phyloP scores from a whole-genome alignment of 495 filamentous ascomycete species.

The Aspergillus steynii region DNA sequence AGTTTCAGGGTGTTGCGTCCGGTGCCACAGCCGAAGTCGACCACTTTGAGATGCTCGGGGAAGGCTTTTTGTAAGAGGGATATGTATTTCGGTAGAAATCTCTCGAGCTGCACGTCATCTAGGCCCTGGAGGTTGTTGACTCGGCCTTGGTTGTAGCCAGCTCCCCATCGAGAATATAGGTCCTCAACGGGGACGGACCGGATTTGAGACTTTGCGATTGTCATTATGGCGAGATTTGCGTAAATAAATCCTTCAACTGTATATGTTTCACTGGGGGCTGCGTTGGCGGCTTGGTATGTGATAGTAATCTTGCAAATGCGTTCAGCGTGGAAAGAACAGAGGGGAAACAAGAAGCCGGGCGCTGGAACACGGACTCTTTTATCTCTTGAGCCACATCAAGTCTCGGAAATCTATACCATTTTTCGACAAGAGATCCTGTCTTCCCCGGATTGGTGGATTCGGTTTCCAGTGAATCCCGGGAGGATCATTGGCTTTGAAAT shows the following conservation, averaged over 20 bases:
- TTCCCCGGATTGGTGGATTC: background rate
- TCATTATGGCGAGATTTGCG: background rate
- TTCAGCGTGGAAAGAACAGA: too few species aligned
- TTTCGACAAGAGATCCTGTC: background rate
- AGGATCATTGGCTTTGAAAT: too few species aligned
- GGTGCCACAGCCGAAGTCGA: background rate
- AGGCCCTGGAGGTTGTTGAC: background rate
- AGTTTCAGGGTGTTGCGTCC: background rate
- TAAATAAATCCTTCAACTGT: background rate
- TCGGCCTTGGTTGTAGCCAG: background rate
- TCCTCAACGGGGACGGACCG: background rate
- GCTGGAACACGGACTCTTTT: background rate
- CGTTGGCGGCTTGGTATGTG: too few species aligned
- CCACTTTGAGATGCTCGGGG: background rate
- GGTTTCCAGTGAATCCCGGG: background rate
- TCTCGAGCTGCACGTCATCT: background rate
- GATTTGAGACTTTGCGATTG: background rate
- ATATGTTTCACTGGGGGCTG: too few species aligned
- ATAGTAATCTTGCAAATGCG: too few species aligned
- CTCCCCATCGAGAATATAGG: background rate
- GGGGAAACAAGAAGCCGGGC: too few species aligned
- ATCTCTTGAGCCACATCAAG: background rate
- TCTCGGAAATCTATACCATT: background rate
- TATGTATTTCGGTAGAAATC: background rate
- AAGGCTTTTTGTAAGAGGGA: background rate